phyloP scores from a whole-genome alignment of 441 rosid genomes.

The Euphorbia schlechtendalii region DNA sequence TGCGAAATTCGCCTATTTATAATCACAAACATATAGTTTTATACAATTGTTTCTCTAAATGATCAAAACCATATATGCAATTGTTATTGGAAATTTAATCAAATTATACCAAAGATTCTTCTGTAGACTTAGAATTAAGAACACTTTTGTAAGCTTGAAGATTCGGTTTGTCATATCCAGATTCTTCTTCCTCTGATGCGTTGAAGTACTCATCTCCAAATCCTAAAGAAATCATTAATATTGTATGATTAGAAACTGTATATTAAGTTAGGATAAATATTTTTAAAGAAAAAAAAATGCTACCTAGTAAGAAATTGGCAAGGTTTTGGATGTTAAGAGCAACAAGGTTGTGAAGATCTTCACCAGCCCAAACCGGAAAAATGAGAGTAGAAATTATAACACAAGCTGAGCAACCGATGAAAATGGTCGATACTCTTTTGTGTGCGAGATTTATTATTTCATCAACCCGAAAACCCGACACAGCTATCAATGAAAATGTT shows the following conservation, averaged over 20 bases:
- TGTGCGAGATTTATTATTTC: slow-evolving; percentile 44
- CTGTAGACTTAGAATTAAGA: slow-evolving; percentile 50
- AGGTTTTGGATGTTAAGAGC: slow-evolving; percentile 53
- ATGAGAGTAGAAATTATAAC: slow-evolving; percentile 42
- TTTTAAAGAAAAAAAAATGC: not conserved
- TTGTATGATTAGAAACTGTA: not conserved
- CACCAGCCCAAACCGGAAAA: slow-evolving; percentile 91
- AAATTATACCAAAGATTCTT: slow-evolving; percentile 68
- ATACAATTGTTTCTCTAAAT: not conserved
- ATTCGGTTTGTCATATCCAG: slow-evolving; percentile 24
- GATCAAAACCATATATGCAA: no score
- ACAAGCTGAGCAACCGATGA: slow-evolving; percentile 49
- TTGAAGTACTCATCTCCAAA: slow-evolving; percentile 54
- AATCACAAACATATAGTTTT: not conserved
- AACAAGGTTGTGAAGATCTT: slow-evolving; percentile 61
- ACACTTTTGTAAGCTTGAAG: slow-evolving; percentile 45
- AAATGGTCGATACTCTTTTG: slow-evolving; percentile 49
- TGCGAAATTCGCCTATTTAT: slow-evolving; percentile 54
- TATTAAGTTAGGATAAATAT: not conserved
- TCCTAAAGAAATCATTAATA: slow-evolving; percentile 24
- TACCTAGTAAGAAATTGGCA: slow-evolving; percentile 59
- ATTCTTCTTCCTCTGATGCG: slow-evolving; percentile 21
- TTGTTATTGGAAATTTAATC: no score
- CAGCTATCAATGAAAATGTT: slow-evolving; percentile 59
- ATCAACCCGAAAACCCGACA: slow-evolving; percentile 55